These are phyloP conservation scores for Penicillium sp. DNA, from an alignment of 2,329 filamentous ascomycete species.

Conservation along the genomic window DNA sequence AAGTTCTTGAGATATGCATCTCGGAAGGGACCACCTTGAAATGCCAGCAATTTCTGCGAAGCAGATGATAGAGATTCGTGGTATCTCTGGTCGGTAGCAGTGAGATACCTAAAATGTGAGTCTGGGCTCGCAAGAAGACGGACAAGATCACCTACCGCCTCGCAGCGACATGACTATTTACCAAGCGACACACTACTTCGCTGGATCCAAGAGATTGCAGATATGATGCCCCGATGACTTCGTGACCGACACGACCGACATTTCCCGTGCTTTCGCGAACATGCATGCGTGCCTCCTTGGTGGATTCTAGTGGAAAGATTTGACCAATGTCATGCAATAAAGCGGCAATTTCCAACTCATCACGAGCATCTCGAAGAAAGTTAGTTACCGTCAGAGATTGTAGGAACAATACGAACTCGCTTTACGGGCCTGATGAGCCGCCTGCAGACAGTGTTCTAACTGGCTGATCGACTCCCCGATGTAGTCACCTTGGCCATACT, in stretches of 20 bases:
- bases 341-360: conserved; percentile 36
- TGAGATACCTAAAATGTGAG: conserved; percentile 31
- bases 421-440: conserved; percentile 30
- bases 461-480: conserved; percentile 37
- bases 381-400: background rate
- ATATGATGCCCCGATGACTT: conserved; percentile 39
- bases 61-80: conserved; percentile 36
- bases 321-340: conserved; percentile 46
- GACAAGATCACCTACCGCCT: conserved; percentile 25
- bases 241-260: conserved; percentile 40
- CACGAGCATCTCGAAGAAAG: conserved; percentile 15
- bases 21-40: conserved; percentile 39
- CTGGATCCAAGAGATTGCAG: conserved; percentile 36
- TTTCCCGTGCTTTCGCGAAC: conserved; percentile 26
- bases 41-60: conserved; percentile 38
- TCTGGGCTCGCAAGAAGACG: background rate
- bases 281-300: conserved; percentile 29
- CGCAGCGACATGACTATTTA: conserved; percentile 41
- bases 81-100: conserved; percentile 33
- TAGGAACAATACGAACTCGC: conserved; percentile 15
- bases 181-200: conserved; percentile 35
- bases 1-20: conserved; percentile 31
- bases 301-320: conserved; percentile 37
- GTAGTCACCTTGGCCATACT: conserved; percentile 35
- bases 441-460: conserved; percentile 35